These are phyloP conservation scores for Suillus clintonianus DNA, from an alignment of 768 basidiomycete species.

Conservation along the genomic window DNA sequence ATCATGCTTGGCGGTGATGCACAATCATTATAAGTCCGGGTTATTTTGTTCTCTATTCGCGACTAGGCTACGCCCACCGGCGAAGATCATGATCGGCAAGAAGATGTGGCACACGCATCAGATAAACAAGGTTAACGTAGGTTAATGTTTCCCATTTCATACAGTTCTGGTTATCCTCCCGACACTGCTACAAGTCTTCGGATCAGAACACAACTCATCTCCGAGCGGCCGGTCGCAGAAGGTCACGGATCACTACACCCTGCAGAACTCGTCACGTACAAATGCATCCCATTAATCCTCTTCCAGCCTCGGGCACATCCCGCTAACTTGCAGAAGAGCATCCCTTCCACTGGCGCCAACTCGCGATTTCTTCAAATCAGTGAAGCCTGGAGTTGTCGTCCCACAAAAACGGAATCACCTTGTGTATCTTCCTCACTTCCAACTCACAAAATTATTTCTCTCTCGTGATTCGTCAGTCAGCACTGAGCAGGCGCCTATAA, in stretches of 20 bases:
- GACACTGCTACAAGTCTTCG: not conserved
- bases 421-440: not conserved
- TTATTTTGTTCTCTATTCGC: not conserved
- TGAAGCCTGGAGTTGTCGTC: not conserved
- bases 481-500: too few species aligned
- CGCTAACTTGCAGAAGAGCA: not conserved
- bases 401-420: not conserved
- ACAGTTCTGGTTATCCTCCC: too few species aligned
- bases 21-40: not conserved
- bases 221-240: not conserved
- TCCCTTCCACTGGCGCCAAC: not conserved
- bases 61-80: not conserved
- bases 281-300: not conserved
- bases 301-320: not conserved
- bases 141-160: too few species aligned
- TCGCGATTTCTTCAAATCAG: not conserved
- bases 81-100: not conserved
- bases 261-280: not conserved
- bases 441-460: not conserved
- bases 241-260: not conserved
- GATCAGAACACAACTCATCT: not conserved
- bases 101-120: not conserved
- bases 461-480: not conserved
- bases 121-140: too few species aligned
- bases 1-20: constrained; percentile 17